Evolutionary conservation across 257 asterid genomes (phyloP), one percentile per base, ranked within the genome.

Genomic region (Solanum etuberosum): DNA sequence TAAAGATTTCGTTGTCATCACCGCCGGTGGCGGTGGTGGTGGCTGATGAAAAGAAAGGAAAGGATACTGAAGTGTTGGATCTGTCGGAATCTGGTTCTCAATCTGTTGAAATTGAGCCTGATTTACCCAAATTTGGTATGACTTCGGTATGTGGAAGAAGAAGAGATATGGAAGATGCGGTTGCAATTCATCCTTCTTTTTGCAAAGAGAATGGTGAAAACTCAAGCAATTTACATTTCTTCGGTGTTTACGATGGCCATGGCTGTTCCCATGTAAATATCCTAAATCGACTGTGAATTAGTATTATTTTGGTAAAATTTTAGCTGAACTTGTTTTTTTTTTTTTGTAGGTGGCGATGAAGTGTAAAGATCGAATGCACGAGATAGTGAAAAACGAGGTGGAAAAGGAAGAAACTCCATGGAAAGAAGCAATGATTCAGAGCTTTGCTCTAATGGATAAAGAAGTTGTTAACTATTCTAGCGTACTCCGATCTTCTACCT

Each of bases 181-280:
- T 96, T 1, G 95, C 98, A 0, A 88, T 93, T 89, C 96, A 89
- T 71, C 97, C 98, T 3, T 88, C 88, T 0, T 91, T 97, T 15
- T 71, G 91, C 72, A 77, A 81, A 20, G 88, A 16, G 20, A 81
- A 42, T 34, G 6, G 51, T 63, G 86, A 89, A 74, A 86, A 0
- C 25, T 87, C 90, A 1, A 13, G 40, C 18, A 90, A 87, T 15
- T 84, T 92, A 67, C 96, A 97, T 87, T 96, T 93, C 88, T 96
- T 83, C 74, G 99, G 98, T 7, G 98, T 97, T 4, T 97, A 96
- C 76, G 99, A 97, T 54, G 99, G 99, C 48, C 99, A 97, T 81
- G 99, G 99, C 74, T 97, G 99, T 95, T 97, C 99, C 9, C 99
- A 97, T 90, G 99, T 96, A 88, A 86, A 92, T 73, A 18, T 14